Conservation (phyloP, 768 basidiomycete genomes). For the Lactarius hengduanensis region DNA sequence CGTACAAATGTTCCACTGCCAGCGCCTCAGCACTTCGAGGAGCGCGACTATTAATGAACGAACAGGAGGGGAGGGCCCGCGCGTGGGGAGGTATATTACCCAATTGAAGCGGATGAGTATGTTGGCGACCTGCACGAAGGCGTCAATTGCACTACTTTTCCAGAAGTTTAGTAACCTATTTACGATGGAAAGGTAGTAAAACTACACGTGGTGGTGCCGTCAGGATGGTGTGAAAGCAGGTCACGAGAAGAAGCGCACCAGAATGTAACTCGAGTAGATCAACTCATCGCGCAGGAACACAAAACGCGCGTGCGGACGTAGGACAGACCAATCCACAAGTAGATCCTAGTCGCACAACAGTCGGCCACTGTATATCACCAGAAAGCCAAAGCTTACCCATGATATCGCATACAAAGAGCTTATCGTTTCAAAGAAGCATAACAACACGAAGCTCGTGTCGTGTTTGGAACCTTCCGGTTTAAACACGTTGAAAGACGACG, state of each 20-base stretch:
- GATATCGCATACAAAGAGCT: slow-evolving; percentile 68
- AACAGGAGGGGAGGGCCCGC: slow-evolving; percentile 48
- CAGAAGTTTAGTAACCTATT: slow-evolving; percentile 25
- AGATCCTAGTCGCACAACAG: slow-evolving; percentile 56
- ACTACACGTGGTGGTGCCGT: slow-evolving; percentile 37
- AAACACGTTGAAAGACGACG: not conserved
- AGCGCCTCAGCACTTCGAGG: slow-evolving; percentile 75
- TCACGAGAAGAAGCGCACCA: slow-evolving; percentile 41
- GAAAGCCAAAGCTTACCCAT: slow-evolving; percentile 58
- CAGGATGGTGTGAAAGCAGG: not conserved
- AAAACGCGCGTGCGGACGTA: slow-evolving; percentile 54
- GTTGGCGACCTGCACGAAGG: slow-evolving; percentile 58
- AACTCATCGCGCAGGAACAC: slow-evolving; percentile 71
- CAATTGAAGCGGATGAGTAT: slow-evolving; percentile 77
- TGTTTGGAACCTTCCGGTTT: slow-evolving; percentile 36
- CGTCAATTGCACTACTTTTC: not conserved
- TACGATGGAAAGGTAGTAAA: slow-evolving; percentile 81
- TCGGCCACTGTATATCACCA: slow-evolving; percentile 1
- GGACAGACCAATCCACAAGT: slow-evolving; percentile 89
- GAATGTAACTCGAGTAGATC: slow-evolving; percentile 62
- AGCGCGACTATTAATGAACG: slow-evolving; percentile 66
- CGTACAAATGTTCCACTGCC: slow-evolving; percentile 93
- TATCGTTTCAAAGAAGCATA: slow-evolving; percentile 60
- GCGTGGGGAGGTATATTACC: slow-evolving; percentile 68
- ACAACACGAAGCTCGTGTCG: slow-evolving; percentile 59